Conservation (phyloP, 371 early-diverging fungal species). For the Mortierella sp. region DNA sequence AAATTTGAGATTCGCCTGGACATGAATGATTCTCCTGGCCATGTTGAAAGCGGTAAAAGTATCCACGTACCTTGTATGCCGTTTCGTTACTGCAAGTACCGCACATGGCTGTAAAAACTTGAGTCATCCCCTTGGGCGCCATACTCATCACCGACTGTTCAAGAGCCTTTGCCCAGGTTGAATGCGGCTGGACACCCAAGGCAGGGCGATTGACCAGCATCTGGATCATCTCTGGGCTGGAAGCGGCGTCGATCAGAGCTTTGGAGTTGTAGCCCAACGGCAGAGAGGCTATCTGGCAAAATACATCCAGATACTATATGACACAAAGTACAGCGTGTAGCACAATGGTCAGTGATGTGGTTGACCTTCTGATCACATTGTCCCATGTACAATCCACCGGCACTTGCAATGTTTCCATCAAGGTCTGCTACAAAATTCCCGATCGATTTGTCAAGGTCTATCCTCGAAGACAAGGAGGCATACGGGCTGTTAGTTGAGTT, state of each 20-base stretch:
- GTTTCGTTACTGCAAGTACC: conserved; percentile 83
- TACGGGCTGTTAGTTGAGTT: not conserved
- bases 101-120: conserved; percentile 83
- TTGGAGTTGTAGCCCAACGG: conserved; percentile 82
- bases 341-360: not conserved
- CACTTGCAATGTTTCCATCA: conserved; percentile 71
- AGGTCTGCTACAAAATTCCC: conserved; percentile 83
- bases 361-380: not conserved
- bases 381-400: not conserved
- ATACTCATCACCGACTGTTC: conserved; percentile 76
- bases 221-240: conserved; percentile 54
- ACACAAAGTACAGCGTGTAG: not conserved
- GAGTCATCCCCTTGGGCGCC: conserved; percentile 73
- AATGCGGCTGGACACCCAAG: conserved; percentile 73
- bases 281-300: conserved; percentile 82
- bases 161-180: conserved; percentile 72
- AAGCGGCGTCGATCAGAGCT: conserved; percentile 67
- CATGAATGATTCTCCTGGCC: not conserved
- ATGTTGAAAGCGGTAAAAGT: not conserved
- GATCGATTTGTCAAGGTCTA: conserved; percentile 72
- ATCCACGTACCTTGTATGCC: conserved; percentile 67
- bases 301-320: conserved; percentile 66
- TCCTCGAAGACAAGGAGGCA: not conserved
- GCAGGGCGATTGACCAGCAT: conserved; percentile 66
- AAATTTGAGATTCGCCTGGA: too few species aligned